phyloP scores from a whole-genome alignment of 208 protist species.

The Leishmania tarentolae region DNA sequence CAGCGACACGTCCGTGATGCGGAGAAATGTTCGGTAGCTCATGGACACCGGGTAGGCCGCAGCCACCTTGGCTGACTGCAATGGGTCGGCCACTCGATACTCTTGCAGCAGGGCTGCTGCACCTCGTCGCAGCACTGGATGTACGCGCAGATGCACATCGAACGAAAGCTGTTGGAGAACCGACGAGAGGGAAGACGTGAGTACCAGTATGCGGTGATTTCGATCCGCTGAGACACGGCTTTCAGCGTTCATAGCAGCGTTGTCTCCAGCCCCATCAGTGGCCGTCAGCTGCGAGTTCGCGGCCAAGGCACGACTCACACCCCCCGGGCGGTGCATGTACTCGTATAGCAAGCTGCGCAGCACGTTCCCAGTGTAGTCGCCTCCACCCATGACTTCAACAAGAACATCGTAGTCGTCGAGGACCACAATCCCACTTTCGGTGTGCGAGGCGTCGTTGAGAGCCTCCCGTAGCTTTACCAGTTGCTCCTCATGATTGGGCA shows the following conservation, averaged over 20 bases:
- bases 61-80: conserved; percentile 13
- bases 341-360: conserved; percentile 37
- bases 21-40: conserved; percentile 69
- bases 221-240: conserved; percentile 14
- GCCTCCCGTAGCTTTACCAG: conserved; percentile 71
- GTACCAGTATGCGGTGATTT: conserved; percentile 33
- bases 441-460: conserved; percentile 96
- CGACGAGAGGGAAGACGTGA: conserved; percentile 27
- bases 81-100: conserved; percentile 37
- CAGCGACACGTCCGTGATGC: conserved; percentile 75
- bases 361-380: conserved; percentile 11
- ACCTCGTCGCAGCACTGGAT: conserved; percentile 39
- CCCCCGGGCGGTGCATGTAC: conserved; percentile 34
- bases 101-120: conserved; percentile 34
- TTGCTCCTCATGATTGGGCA: conserved; percentile 39
- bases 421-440: conserved; percentile 90
- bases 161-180: conserved; percentile 14
- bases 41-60: conserved; percentile 52
- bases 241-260: conserved; percentile 21
- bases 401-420: conserved; percentile 97
- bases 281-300: conserved; percentile 9
- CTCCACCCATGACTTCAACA: conserved; percentile 18
- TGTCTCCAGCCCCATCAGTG: conserved; percentile 21
- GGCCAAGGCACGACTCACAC: conserved; percentile 30
- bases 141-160: conserved; percentile 34